Evolutionary conservation across 2,329 filamentous ascomycete genomes (phyloP).

Genomic region (Trichophyton verrucosum): DNA sequence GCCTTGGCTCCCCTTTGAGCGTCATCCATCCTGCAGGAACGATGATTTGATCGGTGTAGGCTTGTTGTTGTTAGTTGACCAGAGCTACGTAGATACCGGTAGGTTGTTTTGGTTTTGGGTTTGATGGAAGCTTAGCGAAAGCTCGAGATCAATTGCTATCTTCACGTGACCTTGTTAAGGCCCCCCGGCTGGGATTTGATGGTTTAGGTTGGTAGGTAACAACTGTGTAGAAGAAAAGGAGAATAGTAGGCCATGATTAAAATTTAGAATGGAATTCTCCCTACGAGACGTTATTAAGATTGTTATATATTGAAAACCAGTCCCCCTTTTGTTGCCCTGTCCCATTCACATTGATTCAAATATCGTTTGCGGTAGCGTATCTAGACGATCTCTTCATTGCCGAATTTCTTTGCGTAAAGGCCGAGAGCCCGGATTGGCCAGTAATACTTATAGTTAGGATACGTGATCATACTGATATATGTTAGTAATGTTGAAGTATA

Average conservation of each 20-base stretch:
- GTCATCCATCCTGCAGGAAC: conserved; percentile 34
- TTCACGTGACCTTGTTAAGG: background rate
- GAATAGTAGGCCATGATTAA: background rate
- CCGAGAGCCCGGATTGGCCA: conserved; percentile 91
- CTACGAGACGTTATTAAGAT: background rate
- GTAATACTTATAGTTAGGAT: conserved; percentile 97
- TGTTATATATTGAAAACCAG: background rate
- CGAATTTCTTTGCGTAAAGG: conserved; percentile 66
- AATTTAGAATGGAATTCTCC: background rate
- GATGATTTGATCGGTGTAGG: too few relatives aligned
- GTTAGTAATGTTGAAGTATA: conserved; percentile 16
- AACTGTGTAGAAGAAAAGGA: background rate
- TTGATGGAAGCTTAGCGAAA: background rate
- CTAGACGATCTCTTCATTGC: conserved; percentile 44
- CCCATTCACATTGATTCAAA: background rate
- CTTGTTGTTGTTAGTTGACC: too few relatives aligned
- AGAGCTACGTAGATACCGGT: background rate
- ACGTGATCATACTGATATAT: conserved; percentile 71
- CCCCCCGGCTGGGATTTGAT: background rate
- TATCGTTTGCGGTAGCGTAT: background rate
- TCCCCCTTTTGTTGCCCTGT: background rate
- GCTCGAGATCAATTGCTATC: background rate
- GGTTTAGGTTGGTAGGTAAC: too few relatives aligned
- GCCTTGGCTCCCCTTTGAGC: conserved; percentile 48
- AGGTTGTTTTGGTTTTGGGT: background rate